Evolutionary conservation across 2,329 filamentous ascomycete genomes (phyloP).

Genomic region (Pseudogymnoascus pannorum): DNA sequence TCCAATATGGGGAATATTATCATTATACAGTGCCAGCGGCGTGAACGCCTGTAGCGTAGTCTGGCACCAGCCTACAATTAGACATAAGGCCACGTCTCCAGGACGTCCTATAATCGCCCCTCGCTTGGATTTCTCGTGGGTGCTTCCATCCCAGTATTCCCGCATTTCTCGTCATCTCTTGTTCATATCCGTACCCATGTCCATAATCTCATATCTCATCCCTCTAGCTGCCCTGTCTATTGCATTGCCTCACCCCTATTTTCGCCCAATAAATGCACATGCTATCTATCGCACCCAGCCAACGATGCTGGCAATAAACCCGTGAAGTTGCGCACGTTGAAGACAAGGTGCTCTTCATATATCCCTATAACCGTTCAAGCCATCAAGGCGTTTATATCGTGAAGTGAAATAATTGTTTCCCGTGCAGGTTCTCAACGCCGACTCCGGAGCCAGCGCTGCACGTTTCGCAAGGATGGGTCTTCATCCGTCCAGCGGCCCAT

Average conservation of each 20-base stretch:
- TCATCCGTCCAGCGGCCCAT: conserved; percentile 57
- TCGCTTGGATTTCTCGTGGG: not conserved
- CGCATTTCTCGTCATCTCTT: not conserved
- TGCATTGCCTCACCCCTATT: not conserved
- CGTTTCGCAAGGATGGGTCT: conserved; percentile 50
- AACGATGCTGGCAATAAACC: not conserved
- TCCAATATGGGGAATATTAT: conserved; percentile 1
- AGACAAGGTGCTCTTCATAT: not conserved
- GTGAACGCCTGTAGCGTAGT: not conserved
- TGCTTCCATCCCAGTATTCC: conserved; percentile 4
- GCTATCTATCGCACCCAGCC: not conserved
- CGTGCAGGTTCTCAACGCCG: conserved; percentile 19
- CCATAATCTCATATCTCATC: not conserved
- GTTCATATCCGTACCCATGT: not conserved
- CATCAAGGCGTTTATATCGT: conserved; percentile 7
- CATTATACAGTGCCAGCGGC: not conserved
- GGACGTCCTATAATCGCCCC: not conserved
- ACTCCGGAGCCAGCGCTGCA: conserved; percentile 52
- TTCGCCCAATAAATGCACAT: conserved; percentile 2
- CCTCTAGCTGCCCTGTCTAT: conserved; percentile 1
- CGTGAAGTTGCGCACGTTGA: conserved; percentile 1
- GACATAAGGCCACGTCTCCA: not conserved
- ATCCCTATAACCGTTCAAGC: conserved; percentile 1
- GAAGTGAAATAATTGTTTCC: not conserved
- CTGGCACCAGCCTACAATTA: not conserved